Evolutionary conservation across 2,329 filamentous ascomycete species (phyloP), one percentile per base, ranked within the genome.

Genomic region (Thelonectria blattea): DNA sequence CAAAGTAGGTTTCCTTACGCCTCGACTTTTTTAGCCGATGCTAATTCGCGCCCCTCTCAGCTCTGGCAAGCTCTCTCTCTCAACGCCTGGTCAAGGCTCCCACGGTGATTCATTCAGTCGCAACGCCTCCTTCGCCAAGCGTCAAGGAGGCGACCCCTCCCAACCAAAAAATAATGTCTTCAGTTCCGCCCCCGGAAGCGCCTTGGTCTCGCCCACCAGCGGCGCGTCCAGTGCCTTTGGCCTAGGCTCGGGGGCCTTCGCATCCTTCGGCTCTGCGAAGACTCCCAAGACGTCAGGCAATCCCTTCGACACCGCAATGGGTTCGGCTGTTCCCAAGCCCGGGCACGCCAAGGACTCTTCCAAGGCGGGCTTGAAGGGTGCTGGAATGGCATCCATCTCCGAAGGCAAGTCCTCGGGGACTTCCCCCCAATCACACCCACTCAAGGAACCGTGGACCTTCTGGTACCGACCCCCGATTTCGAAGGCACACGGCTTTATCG

Each of bases 381-480:
- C 72, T 15, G 70, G 72, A 65, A 81, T 82, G 78, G 74, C 78
- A 58, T 77, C 81, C 58, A 80, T 84, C 61, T 74, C 80, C 60
- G 81, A 84, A 71, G 71, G 73, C 54, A 74, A 66, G 50, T 58
- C 65, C 14, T 56, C 68, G 18, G 62, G 63, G n/a, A 74, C 77
- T 54, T 75, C 77, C 55, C 79, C 58, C 58, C 79, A 82, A 69
- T 70, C 74, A 62, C 78, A 79, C 65, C 83, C 85, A 61, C 83
- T 98, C 70, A 93, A 91, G 78, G 89, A 92, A 76, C 89, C 88
- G 65, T 99, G 95, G 95, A 89, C 96, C 34, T 92, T 98, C 75
- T 98, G 95, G 93, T 99, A 96, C 79, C 88, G 95, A 61, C 95
- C 95, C 41, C 95, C 95, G 51, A 97, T 96, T 70, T 93, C 92